Conservation (phyloP, 768 basidiomycete genomes). For the Kwoniella bestiolae region DNA sequence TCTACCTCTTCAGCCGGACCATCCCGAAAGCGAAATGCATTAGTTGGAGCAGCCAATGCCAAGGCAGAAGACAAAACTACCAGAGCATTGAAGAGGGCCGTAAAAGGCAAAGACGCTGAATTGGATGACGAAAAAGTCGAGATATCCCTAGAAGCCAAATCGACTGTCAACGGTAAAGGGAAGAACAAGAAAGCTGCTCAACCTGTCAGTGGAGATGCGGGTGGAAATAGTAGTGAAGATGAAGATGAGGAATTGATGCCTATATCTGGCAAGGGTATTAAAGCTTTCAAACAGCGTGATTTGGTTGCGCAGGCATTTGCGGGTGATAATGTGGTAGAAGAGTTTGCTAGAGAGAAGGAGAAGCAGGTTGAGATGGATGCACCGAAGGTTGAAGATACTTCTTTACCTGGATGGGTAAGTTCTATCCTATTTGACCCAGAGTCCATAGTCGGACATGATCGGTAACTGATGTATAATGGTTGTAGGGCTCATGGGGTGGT, state of each 20-base stretch:
- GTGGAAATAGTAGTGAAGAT: constrained; percentile 63
- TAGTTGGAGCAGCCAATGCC: constrained; percentile 62
- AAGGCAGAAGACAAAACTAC: constrained; percentile 69
- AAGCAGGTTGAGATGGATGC: constrained; percentile 84
- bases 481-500: constrained; percentile 90
- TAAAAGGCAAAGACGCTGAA: constrained; percentile 71
- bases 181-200: constrained; percentile 42
- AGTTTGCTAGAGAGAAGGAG: constrained; percentile 82
- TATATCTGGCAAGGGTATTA: constrained; percentile 58
- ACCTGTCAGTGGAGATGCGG: constrained; percentile 5
- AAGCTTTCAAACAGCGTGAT: constrained; percentile 86
- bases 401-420: constrained; percentile 92
- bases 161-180: constrained; percentile 30
- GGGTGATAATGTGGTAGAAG: constrained; percentile 94
- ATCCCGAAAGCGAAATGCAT: constrained; percentile 73
- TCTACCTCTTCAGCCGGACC: constrained; percentile 61
- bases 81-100: constrained; percentile 73
- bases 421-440: not conserved
- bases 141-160: constrained; percentile 64
- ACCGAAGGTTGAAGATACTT: constrained; percentile 82
- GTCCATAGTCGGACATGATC: not conserved
- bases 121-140: constrained; percentile 82
- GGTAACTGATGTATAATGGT: not conserved
- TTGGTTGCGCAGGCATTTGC: constrained; percentile 94
- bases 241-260: constrained; percentile 59